Base-by-base conservation (phyloP, 1,284 basidiomycete species). In the Anthracocystis setariae region DNA sequence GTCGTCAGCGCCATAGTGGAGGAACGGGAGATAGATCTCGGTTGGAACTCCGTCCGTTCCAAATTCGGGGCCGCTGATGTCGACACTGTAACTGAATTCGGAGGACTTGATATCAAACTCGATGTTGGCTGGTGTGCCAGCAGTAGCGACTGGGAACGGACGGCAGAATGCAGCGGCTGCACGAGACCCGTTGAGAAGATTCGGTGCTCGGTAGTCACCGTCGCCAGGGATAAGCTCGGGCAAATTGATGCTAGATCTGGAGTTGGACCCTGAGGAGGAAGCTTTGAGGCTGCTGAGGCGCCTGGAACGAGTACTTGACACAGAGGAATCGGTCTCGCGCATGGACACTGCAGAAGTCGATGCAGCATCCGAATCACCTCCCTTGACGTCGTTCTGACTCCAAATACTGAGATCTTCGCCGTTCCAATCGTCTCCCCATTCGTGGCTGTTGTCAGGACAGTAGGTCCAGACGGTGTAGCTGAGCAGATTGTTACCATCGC, bases 361-460 rank as follows among this genome's bases (percentile, higher is more conserved):
- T 0, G 42, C 21, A n/a, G 17, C 24, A 17, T 54, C 58, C 3
- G 51, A n/a, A 15, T 64, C 67, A 21, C 39, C 45, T 5, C 78
- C 83, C 74, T 83, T 74, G 80, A 84, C 73, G 80, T 95, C 94
- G 78, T 95, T 92, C 2, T 81, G 73, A 73, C 90, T 91, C 92
- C 92, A 98, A 65, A 85, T 64, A 54, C 92, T 94, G 57, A 98
- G 84, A 84, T 98, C 95, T 84, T 98, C 95, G 83, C 92, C 89
- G 82, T 98, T 94, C 94, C 94, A 98, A 2, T 90, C 89, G 82
- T 98, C 95, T 18, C 94, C 93, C 92, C 92, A 97, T 78, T 88
- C 84, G 82, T 97, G 93, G 23, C 86, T 87, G 79, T 87, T 86
- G 72, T 86, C 84, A 0, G 92, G 87, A 54, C 90, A 90, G 80